A percentile compares a stretch with the other conserved stretches of the same genome.
These are phyloP conservation scores for Diddensiella caesifluorescens DNA, from an alignment of 805 yeast species.

Conservation along the genomic window DNA sequence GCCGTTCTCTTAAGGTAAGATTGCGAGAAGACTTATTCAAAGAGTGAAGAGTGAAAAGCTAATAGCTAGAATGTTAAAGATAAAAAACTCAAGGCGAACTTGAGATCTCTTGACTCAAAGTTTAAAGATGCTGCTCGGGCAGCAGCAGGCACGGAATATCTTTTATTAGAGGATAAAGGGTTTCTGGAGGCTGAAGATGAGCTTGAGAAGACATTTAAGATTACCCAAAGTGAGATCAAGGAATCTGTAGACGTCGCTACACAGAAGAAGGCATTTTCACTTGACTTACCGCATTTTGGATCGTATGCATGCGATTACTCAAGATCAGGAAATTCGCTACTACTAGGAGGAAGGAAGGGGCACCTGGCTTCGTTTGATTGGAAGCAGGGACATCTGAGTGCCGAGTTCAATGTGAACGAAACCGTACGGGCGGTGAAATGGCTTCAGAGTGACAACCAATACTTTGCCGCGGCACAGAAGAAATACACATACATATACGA, in stretches of 20 bases:
- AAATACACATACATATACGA: constrained; percentile 91
- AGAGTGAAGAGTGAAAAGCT: background rate
- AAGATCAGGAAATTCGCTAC: constrained; percentile 78
- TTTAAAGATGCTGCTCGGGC: constrained; percentile 73
- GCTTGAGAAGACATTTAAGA: constrained; percentile 87
- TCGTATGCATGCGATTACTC: constrained; percentile 81
- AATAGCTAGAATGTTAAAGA: constrained; percentile 39
- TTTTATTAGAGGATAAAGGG: constrained; percentile 81
- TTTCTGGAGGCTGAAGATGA: constrained; percentile 85
- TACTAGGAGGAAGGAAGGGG: constrained; percentile 86
- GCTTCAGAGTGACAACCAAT: constrained; percentile 79
- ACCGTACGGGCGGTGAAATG: constrained; percentile 87
- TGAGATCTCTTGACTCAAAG: constrained; percentile 63
- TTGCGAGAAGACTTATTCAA: background rate
- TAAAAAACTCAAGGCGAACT: constrained; percentile 55
- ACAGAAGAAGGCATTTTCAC: constrained; percentile 63
- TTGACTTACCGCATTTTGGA: constrained; percentile 71
- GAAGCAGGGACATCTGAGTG: constrained; percentile 75
- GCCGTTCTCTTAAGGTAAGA: constrained; percentile 1
- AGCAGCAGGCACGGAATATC: constrained; percentile 81
- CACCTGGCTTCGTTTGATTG: constrained; percentile 96
- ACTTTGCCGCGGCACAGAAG: constrained; percentile 94
- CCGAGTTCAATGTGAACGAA: constrained; percentile 82
- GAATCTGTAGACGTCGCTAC: constrained; percentile 74
- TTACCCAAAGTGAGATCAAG: constrained; percentile 71